Evolutionary conservation across 306 rosid genomes (phyloP), one percentile per base, ranked within the genome.

Genomic region (Dicorynia guianensis): DNA sequence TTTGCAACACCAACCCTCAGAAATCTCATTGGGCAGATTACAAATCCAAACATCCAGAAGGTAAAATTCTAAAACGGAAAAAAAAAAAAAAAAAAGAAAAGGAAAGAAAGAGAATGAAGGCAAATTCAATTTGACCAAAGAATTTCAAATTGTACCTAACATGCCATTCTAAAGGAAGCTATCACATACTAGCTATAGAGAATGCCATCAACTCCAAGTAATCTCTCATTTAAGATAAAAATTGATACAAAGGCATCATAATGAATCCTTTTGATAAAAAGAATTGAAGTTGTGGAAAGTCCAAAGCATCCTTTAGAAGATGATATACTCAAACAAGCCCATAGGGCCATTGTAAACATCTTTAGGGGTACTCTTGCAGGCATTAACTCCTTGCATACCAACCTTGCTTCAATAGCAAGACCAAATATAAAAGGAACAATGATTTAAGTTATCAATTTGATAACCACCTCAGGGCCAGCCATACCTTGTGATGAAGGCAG

Each of bases 61-160:
- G 18, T 3, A 2, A 36, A n/a, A 1, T 15, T 5, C 35, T 7
- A 30, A 11, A 19, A 19, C 14, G 6, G n/a, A 60, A 57, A 69
- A 48, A 43, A n/a, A n/a, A n/a, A 60, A 57, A 69, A 48, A 43
- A 60, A 57, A 69, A 48, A 43, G n/a, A n/a, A n/a, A n/a, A n/a
- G n/a, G 36, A 42, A 50, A 56, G 60, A 25, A 33, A 75, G 56
- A 79, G 61, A 52, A 54, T 30, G 42, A 43, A 54, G 61, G 50
- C 19, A 77, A 64, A 46, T 80, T 82, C 65, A 83, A 81, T 85
- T 85, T 84, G 84, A 75, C 81, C 72, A 75, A 77, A 56, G 82
- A 67, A 83, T 80, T 81, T 75, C 86, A 79, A 56, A 87, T 61
- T 81, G 83, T 61, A 91, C 97, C 97, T 87, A 83, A 87, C 90